A percentile compares a stretch with the other conserved stretches of the same genome.
phyloP scores from a whole-genome alignment of 768 basidiomycete species.

The Cystobasidium onofrii region DNA sequence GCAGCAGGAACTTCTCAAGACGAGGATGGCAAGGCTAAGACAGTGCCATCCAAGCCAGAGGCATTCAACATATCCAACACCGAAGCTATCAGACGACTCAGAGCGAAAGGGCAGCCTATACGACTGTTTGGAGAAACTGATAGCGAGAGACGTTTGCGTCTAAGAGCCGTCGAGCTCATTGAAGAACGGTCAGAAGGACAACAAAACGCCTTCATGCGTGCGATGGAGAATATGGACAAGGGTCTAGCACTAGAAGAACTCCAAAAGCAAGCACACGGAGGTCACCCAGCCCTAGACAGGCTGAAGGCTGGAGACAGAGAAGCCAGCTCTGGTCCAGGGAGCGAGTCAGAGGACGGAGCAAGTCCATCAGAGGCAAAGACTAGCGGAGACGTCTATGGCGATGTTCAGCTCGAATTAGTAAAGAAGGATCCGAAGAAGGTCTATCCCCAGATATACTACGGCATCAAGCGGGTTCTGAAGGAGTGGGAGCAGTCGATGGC shows the following conservation, averaged over 20 bases:
- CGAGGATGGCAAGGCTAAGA: background rate
- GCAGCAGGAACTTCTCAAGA: background rate
- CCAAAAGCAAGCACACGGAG: slow-evolving; percentile 58
- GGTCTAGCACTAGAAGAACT: slow-evolving; percentile 66
- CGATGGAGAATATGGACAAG: slow-evolving; percentile 53
- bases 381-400: background rate
- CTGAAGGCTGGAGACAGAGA: slow-evolving; percentile 16
- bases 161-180: slow-evolving; percentile 88
- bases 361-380: slow-evolving; percentile 44
- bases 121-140: slow-evolving; percentile 90
- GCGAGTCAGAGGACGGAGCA: slow-evolving; percentile 58
- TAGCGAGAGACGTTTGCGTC: slow-evolving; percentile 77
- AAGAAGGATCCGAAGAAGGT: slow-evolving; percentile 89
- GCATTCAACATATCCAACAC: slow-evolving; percentile 84
- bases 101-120: slow-evolving; percentile 86
- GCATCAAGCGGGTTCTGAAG: slow-evolving; percentile 59
- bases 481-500: slow-evolving; percentile 97
- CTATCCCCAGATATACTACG: slow-evolving; percentile 80
- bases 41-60: slow-evolving; percentile 37
- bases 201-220: slow-evolving; percentile 70
- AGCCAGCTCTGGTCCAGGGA: slow-evolving; percentile 36
- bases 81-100: slow-evolving; percentile 78
- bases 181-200: slow-evolving; percentile 73
- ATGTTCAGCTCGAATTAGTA: slow-evolving; percentile 66
- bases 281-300: slow-evolving; percentile 37